Conservation (phyloP, 1,284 basidiomycete genomes). For the Tausonia pullulans region DNA sequence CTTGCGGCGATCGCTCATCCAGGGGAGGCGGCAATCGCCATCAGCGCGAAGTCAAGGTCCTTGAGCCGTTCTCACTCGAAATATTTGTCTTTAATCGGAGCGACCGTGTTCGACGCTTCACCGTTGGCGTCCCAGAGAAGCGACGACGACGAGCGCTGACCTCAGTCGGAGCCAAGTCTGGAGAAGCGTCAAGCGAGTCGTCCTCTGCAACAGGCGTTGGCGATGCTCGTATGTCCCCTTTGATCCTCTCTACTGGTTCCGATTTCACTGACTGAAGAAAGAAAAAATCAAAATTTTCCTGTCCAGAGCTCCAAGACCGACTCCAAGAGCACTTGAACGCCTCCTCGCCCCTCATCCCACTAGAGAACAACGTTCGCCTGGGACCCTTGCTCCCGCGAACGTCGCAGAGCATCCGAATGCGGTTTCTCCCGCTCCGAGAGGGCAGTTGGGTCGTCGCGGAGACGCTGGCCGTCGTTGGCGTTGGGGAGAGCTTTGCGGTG, state of each 20-base stretch:
- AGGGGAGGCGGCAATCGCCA: too few relatives aligned
- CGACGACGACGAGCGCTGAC: slow-evolving; percentile 32
- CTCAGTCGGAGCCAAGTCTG: neutral
- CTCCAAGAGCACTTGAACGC: slow-evolving; percentile 22
- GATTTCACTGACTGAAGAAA: neutral
- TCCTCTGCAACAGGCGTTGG: slow-evolving; percentile 3
- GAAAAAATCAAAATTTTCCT: neutral
- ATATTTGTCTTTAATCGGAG: slow-evolving; percentile 81
- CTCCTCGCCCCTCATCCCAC: slow-evolving; percentile 50
- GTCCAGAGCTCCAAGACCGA: slow-evolving; percentile 20
- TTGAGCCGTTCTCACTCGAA: slow-evolving; percentile 68
- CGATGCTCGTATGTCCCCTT: neutral
- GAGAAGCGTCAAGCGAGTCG: neutral
- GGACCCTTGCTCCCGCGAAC: slow-evolving; percentile 68
- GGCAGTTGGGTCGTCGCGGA: slow-evolving; percentile 64
- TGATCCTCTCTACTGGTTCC: neutral
- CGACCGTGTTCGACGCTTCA: slow-evolving; percentile 62
- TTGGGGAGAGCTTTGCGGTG: slow-evolving; percentile 37
- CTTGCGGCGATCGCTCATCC: too few relatives aligned
- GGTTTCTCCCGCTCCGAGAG: slow-evolving; percentile 65
- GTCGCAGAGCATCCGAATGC: slow-evolving; percentile 74
- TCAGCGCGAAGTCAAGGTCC: slow-evolving; percentile 43
- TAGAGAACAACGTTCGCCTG: slow-evolving; percentile 69
- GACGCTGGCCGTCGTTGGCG: slow-evolving; percentile 56
- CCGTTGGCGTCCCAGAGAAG: slow-evolving; percentile 55